phyloP scores from a whole-genome alignment of 495 filamentous ascomycete genomes.

The Pyrenopolyporus hunteri region DNA sequence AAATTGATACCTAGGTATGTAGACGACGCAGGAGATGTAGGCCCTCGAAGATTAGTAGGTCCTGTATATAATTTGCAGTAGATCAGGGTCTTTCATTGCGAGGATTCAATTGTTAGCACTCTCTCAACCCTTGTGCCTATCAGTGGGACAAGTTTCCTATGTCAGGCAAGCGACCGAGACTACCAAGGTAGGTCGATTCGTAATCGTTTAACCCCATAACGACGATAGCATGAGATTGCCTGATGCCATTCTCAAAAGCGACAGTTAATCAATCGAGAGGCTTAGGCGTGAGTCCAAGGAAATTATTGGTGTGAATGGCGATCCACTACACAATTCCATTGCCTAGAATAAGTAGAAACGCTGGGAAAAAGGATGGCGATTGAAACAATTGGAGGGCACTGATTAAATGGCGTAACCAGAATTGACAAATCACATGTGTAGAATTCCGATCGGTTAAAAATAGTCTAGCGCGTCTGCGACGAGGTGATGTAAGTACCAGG shows the following conservation, averaged over 20 bases:
- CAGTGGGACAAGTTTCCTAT: constrained; percentile 20
- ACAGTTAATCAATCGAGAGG: background rate
- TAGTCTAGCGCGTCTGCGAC: constrained; percentile 19
- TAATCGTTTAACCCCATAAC: background rate
- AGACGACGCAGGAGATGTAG: too few species aligned
- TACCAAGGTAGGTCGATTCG: too few species aligned
- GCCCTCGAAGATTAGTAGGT: background rate
- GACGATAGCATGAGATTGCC: background rate
- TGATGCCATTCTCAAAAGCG: background rate
- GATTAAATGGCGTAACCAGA: constrained; percentile 12
- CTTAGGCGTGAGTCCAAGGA: background rate
- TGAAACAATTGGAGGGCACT: constrained; percentile 3
- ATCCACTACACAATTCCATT: too few species aligned
- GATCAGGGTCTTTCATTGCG: constrained; percentile 3
- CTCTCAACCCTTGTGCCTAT: constrained; percentile 23
- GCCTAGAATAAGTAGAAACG: background rate
- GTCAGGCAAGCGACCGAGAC: constrained; percentile 11
- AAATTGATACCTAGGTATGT: too few species aligned
- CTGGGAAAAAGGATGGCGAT: constrained; percentile 5
- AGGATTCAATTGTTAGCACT: constrained; percentile 27
- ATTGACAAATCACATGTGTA: constrained; percentile 14
- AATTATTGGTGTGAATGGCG: constrained; percentile 1
- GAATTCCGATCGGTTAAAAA: constrained; percentile 17
- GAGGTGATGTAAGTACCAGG: background rate
- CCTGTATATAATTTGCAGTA: too few species aligned